phyloP scores from a whole-genome alignment of 1,139 yeast genomes.

The Geotrichum histeridarum region DNA sequence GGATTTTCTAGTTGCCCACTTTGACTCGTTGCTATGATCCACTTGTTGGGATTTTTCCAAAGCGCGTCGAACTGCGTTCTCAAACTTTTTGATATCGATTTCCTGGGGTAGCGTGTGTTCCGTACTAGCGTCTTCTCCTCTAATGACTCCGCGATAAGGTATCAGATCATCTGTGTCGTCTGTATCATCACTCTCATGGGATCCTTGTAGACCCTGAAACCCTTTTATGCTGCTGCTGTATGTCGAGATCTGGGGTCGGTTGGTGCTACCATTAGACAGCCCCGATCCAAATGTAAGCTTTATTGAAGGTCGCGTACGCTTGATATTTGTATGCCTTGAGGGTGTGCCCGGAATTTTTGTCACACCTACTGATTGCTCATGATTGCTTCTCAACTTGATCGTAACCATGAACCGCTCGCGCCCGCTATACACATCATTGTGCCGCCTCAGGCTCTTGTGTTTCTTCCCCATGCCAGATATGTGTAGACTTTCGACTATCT shows the following conservation, averaged over 20 bases:
- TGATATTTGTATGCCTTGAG: no score
- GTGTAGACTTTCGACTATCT: not conserved
- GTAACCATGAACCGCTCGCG: constrained; percentile 1
- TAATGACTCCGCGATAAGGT: constrained; percentile 63
- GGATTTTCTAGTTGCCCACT: constrained; percentile 3
- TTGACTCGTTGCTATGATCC: constrained; percentile 19
- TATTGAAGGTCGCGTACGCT: no score
- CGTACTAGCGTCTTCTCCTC: constrained; percentile 57
- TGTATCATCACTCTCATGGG: not conserved
- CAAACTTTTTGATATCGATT: constrained; percentile 49
- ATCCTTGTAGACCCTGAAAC: no score
- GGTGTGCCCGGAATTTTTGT: no score
- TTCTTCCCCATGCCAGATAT: not conserved
- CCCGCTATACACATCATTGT: not conserved
- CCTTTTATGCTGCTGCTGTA: no score
- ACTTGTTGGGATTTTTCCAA: constrained; percentile 28
- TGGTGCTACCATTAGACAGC: no score
- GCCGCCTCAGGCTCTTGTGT: not conserved
- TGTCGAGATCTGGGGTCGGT: no score
- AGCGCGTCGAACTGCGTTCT: constrained; percentile 37
- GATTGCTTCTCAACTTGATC: not conserved
- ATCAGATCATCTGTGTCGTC: constrained; percentile 6
- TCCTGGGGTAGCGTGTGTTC: constrained; percentile 55
- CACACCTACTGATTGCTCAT: not conserved
- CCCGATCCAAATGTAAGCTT: no score